phyloP scores from a whole-genome alignment of 31 red algal genomes.

The Asparagopsis taxiformis region DNA sequence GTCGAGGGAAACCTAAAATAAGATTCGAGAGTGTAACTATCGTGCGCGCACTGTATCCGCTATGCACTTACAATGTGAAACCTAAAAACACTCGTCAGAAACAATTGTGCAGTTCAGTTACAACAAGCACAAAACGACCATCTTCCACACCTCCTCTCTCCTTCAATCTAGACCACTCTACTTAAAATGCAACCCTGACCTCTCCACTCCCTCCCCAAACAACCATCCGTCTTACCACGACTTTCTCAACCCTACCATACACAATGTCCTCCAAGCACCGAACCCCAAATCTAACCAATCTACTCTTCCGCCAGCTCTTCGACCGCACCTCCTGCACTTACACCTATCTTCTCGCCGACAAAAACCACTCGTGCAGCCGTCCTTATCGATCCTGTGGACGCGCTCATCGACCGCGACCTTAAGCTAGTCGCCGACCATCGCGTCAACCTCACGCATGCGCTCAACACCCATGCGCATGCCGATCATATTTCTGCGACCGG shows the following conservation, averaged over 20 bases:
- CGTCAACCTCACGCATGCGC: conserved; percentile 38
- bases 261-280: not conserved
- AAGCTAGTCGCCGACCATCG: conserved; percentile 33
- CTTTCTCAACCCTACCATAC: not conserved
- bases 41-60: too few relatives aligned
- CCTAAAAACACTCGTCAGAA: too few relatives aligned
- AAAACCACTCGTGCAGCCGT: conserved; percentile 31
- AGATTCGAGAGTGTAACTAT: too few relatives aligned
- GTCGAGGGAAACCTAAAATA: too few relatives aligned
- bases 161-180: too few relatives aligned
- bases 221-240: not conserved
- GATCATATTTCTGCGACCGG: conserved; percentile 87
- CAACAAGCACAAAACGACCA: too few relatives aligned
- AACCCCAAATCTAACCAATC: not conserved
- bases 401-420: conserved; percentile 43
- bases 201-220: not conserved
- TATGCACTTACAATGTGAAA: too few relatives aligned
- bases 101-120: too few relatives aligned
- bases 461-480: conserved; percentile 91
- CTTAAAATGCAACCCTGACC: not conserved
- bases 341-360: conserved; percentile 80
- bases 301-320: conserved; percentile 76
- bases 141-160: too few relatives aligned
- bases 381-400: conserved; percentile 90
- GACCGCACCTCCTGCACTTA: conserved; percentile 86